These are phyloP conservation scores for Coccomyxa subellipsoidea DNA, from an alignment of 163 green algal species.

Conservation along the genomic window DNA sequence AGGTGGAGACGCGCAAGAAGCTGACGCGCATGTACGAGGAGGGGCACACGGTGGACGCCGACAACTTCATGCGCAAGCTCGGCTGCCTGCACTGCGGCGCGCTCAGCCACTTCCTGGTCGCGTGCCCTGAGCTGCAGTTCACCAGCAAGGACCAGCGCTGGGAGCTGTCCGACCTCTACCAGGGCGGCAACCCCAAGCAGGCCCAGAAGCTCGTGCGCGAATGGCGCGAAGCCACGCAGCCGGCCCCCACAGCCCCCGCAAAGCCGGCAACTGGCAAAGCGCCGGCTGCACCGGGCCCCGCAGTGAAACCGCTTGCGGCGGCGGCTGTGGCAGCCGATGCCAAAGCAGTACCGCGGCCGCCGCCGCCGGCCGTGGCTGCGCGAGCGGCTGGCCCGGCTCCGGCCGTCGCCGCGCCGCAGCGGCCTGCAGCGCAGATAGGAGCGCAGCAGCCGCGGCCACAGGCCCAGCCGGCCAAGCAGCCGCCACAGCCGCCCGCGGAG, in stretches of 20 bases:
- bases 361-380: too few relatives aligned
- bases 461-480: not conserved
- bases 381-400: not conserved
- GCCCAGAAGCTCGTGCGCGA: not conserved
- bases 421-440: not conserved
- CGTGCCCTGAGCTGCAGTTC: not conserved
- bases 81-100: constrained; percentile 2
- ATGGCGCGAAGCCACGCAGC: not conserved
- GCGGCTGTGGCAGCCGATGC: not conserved
- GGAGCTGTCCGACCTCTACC: not conserved
- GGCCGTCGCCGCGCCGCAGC: too few relatives aligned
- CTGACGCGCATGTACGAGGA: not conserved
- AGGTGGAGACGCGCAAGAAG: not conserved
- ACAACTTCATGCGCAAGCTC: not conserved
- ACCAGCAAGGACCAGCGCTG: not conserved
- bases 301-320: too few relatives aligned
- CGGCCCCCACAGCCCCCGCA: too few relatives aligned
- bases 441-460: not conserved
- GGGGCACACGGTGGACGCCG: not conserved
- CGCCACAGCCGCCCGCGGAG: not conserved
- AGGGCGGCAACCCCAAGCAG: not conserved
- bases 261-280: not conserved
- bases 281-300: too few relatives aligned
- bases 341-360: not conserved
- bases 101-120: not conserved